A percentile compares a stretch with the other conserved stretches of the same genome.
Conservation (phyloP, 139 green algal species). For the Coelastrella sp. region DNA sequence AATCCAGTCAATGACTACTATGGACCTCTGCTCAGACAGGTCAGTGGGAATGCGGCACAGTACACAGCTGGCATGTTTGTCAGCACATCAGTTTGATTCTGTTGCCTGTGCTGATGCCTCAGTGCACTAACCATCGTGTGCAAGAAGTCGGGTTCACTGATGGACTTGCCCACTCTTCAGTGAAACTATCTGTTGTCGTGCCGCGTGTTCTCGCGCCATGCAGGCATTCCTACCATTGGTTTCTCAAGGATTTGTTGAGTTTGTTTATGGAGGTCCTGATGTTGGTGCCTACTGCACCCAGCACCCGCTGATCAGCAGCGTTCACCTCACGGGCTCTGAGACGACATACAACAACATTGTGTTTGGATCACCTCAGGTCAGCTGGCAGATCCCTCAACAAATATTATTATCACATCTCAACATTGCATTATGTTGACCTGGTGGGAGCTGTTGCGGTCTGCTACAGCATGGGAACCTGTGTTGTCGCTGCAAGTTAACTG, state of each 20-base stretch:
- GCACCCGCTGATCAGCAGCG: conserved; percentile 61
- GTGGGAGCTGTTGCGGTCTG: not conserved
- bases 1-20: conserved; percentile 86
- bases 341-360: conserved; percentile 87
- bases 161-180: no score
- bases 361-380: conserved; percentile 60
- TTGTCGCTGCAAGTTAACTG: not conserved
- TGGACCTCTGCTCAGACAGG: conserved; percentile 63
- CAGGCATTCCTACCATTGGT: conserved; percentile 73
- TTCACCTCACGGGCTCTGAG: conserved; percentile 85
- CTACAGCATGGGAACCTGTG: not conserved
- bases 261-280: conserved; percentile 79
- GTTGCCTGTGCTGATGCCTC: no score
- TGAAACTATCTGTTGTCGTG: no score
- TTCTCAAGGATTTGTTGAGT: conserved; percentile 69
- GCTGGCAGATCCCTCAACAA: not conserved
- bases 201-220: not conserved
- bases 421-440: no score
- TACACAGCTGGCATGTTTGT: not conserved
- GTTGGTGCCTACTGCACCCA: conserved; percentile 67
- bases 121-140: no score
- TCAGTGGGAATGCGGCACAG: not conserved
- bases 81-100: no score
- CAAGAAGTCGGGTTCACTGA: no score
- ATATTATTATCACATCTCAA: no score